Evolutionary conservation across 208 protist species (phyloP).

Genomic region (Trypanosoma melophagium): DNA sequence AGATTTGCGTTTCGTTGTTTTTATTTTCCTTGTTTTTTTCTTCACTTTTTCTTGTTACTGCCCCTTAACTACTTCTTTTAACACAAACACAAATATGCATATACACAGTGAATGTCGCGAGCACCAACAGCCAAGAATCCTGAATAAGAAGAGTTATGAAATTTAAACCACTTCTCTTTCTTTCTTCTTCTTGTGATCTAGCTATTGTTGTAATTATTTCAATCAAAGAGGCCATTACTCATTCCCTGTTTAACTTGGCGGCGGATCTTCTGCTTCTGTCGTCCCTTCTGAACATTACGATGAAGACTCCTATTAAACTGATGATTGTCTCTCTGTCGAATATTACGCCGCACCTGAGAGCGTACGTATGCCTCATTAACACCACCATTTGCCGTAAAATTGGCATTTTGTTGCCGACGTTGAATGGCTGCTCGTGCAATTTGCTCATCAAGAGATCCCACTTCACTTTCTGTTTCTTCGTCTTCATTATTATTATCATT

Average conservation of each 20-base stretch:
- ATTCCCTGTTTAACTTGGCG: slow-evolving; percentile 67
- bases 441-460: slow-evolving; percentile 42
- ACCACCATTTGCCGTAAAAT: slow-evolving; percentile 53
- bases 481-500: slow-evolving; percentile 23
- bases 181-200: background rate
- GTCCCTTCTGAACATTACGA: slow-evolving; percentile 85
- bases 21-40: background rate
- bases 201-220: background rate
- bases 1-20: background rate
- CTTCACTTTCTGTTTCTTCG: slow-evolving; percentile 31
- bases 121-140: too few species aligned
- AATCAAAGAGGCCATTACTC: slow-evolving; percentile 56
- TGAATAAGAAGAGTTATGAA: too few species aligned
- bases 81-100: too few species aligned
- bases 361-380: slow-evolving; percentile 76
- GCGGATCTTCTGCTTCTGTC: slow-evolving; percentile 77
- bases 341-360: slow-evolving; percentile 54
- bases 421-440: slow-evolving; percentile 42
- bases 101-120: too few species aligned
- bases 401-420: slow-evolving; percentile 50
- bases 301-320: slow-evolving; percentile 79
- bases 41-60: too few species aligned
- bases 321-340: slow-evolving; percentile 60
- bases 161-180: background rate
- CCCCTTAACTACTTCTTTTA: too few species aligned